Evolutionary conservation across 768 basidiomycete species (phyloP).

Genomic region (Rhodotorula babjevae): DNA sequence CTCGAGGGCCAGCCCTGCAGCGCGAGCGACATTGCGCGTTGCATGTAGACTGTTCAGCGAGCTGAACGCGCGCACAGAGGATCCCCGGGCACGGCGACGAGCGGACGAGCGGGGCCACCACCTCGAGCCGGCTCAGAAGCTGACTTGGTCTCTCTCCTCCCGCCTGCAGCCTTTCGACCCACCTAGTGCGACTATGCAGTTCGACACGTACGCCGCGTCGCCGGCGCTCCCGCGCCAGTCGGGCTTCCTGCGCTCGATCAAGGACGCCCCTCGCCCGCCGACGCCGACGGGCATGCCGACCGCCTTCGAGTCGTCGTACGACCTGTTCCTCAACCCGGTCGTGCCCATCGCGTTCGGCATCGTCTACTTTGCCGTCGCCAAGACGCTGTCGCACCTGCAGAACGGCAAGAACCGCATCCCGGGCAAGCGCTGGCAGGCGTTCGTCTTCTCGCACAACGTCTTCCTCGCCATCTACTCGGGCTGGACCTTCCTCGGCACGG

Average conservation of each 20-base stretch:
- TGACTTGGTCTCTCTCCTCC: too few species aligned
- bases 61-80: too few species aligned
- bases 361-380: constrained; percentile 38
- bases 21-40: too few species aligned
- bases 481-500: constrained; percentile 40
- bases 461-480: constrained; percentile 41
- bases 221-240: background rate
- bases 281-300: constrained; percentile 1
- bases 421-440: constrained; percentile 30
- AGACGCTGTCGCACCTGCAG: constrained; percentile 32
- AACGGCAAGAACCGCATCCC: constrained; percentile 39
- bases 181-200: background rate
- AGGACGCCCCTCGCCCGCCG: background rate
- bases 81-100: too few species aligned
- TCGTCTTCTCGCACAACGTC: constrained; percentile 42
- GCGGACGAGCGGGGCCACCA: too few species aligned
- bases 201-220: background rate
- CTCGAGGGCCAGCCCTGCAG: too few species aligned
- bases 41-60: too few species aligned
- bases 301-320: background rate
- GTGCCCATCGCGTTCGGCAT: constrained; percentile 39
- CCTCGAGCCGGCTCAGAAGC: too few species aligned
- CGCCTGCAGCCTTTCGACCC: too few species aligned
- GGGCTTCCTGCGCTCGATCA: background rate
- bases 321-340: constrained; percentile 22